phyloP scores from a whole-genome alignment of 805 yeast genomes.

The Candida tammaniensis region DNA sequence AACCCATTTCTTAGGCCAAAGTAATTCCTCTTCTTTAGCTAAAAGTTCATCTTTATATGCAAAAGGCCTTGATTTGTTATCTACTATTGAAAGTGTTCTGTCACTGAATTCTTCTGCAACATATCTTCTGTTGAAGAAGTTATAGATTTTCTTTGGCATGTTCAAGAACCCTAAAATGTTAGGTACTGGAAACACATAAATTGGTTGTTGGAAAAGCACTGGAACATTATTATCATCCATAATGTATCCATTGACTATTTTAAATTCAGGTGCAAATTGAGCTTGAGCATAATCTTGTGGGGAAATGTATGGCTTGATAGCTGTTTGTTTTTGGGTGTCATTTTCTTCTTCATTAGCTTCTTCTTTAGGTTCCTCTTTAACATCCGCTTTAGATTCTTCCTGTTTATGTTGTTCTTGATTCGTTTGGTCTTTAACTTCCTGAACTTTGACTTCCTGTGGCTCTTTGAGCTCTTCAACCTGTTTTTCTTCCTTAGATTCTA shows the following conservation, averaged over 20 bases:
- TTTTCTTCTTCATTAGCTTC: slow-evolving; percentile 10
- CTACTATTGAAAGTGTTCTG: slow-evolving; percentile 51
- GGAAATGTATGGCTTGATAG: slow-evolving; percentile 62
- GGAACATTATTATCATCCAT: slow-evolving; percentile 44
- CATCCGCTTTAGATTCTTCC: slow-evolving; percentile 1
- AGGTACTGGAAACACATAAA: slow-evolving; percentile 72
- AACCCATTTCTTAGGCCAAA: slow-evolving; percentile 89
- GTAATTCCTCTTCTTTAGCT: slow-evolving; percentile 64
- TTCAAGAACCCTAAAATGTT: slow-evolving; percentile 75
- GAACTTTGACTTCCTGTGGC: background rate
- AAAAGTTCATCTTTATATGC: slow-evolving; percentile 38
- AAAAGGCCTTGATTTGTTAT: slow-evolving; percentile 55
- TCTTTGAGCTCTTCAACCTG: background rate
- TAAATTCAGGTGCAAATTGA: slow-evolving; percentile 59
- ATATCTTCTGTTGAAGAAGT: slow-evolving; percentile 74
- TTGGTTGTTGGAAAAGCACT: slow-evolving; percentile 70
- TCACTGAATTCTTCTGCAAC: slow-evolving; percentile 64
- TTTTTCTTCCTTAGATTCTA: background rate
- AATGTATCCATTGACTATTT: slow-evolving; percentile 13
- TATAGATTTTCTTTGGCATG: slow-evolving; percentile 70
- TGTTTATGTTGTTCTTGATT: slow-evolving; percentile 2
- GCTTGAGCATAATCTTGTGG: slow-evolving; percentile 57
- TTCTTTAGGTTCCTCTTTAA: slow-evolving; percentile 22
- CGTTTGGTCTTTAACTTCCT: slow-evolving; percentile 1
- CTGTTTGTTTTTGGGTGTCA: slow-evolving; percentile 30